A percentile compares a stretch with the other conserved stretches of the same genome.
Conservation (phyloP, 129 eudicot species). For the carrot (Daucus carota) region DH1_v3.0 NC_030383.2:6082501-6083000, state of each 20-base stretch:
- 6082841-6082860: background rate
- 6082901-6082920: background rate
- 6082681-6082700: conserved; percentile 75
- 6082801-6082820: background rate
- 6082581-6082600: conserved; percentile 84
- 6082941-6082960: background rate
- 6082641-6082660: conserved; percentile 58
- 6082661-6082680: conserved; percentile 95
- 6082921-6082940: background rate
- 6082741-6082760: background rate
- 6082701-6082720: conserved; percentile 32
- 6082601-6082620: conserved; percentile 69
- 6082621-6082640: conserved; percentile 50
- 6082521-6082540: conserved; percentile 45
- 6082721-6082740: background rate
- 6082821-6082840: background rate
- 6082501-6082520: conserved; percentile 63
- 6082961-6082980: background rate
- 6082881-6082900: background rate
- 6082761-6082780: background rate
- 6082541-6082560: conserved; percentile 61
- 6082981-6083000: background rate
- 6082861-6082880: background rate
- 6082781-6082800: background rate
- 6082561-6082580: conserved; percentile 80